Base-by-base conservation (phyloP, 495 filamentous ascomycete species). In the Penicillium paxilli region DNA sequence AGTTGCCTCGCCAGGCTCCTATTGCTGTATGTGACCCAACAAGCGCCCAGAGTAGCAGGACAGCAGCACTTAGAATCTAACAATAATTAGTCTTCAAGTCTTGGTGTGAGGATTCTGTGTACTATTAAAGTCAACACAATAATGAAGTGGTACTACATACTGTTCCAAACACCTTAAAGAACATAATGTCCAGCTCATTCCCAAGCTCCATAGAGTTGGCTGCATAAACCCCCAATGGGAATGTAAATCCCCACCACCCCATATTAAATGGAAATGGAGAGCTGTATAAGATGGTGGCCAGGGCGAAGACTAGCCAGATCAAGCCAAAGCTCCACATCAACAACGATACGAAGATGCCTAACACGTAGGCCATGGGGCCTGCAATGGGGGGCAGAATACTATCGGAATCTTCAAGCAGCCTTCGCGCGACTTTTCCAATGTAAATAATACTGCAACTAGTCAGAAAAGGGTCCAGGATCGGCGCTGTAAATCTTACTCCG, bases 241-340 rank as follows among this genome's bases (percentile, higher is more conserved):
- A 86, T 0, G 75, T 81, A 45, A 86, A 83, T 12, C 78, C 80
- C 82, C 82, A 86, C 82, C 82, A 84, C 2, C 82, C 81, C 76
- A 84, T 83, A 55, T 83, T 83, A 60, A 84, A 85, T 0, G 81
- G 82, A 49, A 84, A 83, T 1, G 64, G 73, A 7, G 57, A 64
- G 21, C 56, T 62, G 38, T 65, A 57, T 14, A 64, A 52, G 32
- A 79, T 71, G 0, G 68, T 73, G 1, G 67, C 70, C 0, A 80
- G 37, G 0, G 78, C 78, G 52, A 80, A 75, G 17, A 78, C 67
- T 19, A 80, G 64, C 77, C 78, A 81, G 14, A 75, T 68, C 9
- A 80, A 47, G 1, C 73, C 75, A 45, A 80, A 80, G n/a, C 68
- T 69, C 75, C 77, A 81, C 63, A 81, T 63, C 12, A 78, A 56